These are phyloP conservation scores for Dryadomyces quercus-mongolicae DNA, from an alignment of 2,329 filamentous ascomycete species.

Conservation along the genomic window DNA sequence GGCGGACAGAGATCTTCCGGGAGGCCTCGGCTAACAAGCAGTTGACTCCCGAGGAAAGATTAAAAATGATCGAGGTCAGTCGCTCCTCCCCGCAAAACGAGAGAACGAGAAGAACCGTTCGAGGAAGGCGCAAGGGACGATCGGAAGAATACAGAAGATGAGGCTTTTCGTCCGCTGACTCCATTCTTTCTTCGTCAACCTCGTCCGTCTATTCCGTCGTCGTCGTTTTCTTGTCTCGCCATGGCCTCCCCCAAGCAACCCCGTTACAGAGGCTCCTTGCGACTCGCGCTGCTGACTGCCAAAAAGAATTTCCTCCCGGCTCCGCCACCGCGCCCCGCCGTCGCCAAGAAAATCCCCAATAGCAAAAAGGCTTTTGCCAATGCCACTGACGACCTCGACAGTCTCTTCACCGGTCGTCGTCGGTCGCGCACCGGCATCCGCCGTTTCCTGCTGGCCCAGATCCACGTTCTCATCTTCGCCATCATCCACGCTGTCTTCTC, in stretches of 20 bases:
- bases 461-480: constrained; percentile 56
- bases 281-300: constrained; percentile 9
- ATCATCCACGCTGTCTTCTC: constrained; percentile 74
- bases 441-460: constrained; percentile 46
- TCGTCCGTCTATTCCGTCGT: not conserved
- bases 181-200: not conserved
- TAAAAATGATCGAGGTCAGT: constrained; percentile 31
- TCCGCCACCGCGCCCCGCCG: constrained; percentile 15
- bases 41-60: constrained; percentile 27
- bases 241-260: not conserved
- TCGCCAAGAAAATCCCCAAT: not conserved
- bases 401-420: constrained; percentile 2
- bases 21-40: constrained; percentile 31
- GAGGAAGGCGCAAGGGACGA: not conserved
- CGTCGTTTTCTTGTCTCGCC: not conserved
- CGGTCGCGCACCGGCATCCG: constrained; percentile 43
- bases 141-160: not conserved
- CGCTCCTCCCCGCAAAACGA: not conserved
- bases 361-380: not conserved
- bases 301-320: constrained; percentile 23
- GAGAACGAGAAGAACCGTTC: constrained; percentile 7
- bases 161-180: not conserved
- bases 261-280: not conserved
- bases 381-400: not conserved
- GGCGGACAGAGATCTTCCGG: constrained; percentile 29